Base-by-base conservation (phyloP, 2,329 filamentous ascomycete genomes). In the Phoma sp. region DNA sequence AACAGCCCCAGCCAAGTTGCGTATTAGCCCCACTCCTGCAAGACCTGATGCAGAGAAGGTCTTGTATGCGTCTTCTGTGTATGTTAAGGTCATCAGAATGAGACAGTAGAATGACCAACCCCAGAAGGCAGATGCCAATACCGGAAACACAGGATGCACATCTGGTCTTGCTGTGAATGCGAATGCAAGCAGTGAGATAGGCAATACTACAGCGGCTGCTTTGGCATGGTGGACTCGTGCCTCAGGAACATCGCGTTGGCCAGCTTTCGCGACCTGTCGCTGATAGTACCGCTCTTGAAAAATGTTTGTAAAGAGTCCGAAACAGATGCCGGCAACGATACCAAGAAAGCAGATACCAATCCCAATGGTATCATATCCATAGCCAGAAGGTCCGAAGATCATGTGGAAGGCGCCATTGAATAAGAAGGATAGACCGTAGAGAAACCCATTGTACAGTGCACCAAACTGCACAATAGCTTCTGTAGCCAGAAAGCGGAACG, bases 41-140 rank as follows among this genome's bases (percentile, higher is more conserved):
- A 79, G 68, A 1, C 76, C 77, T 13, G 71, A 75, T 4, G 77
- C 77, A 8, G 74, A 76, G 55, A 72, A 77, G 2, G 75, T 70
- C 61, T 79, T 77, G 56, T 82, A 81, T 6, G 77, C 75, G 55
- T 81, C 79, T 47, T 80, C 78, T 2, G 78, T 79, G 55, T 80
- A 82, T 4, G 76, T 78, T 32, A 80, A 74, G 1, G 79, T 79
- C 72, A 80, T 80, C 3, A 82, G 69, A 41, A 82, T 82, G 0
- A 83, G 71, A 1, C 77, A 78, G 47, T 81, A 81, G 57, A 82
- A 81, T 4, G 75, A 78, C 69, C 78, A 80, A 0, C 80, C 82
- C 68, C 81, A 82, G 14, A 82, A 75, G 0, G 76, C 73, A 0
- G 78, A 79, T 2, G 79, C 80, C 11, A 83, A 62, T 4, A 83